These are phyloP conservation scores for Scutellaria galericulata DNA, from an alignment of 257 asterid species.

Conservation along the genomic window DNA sequence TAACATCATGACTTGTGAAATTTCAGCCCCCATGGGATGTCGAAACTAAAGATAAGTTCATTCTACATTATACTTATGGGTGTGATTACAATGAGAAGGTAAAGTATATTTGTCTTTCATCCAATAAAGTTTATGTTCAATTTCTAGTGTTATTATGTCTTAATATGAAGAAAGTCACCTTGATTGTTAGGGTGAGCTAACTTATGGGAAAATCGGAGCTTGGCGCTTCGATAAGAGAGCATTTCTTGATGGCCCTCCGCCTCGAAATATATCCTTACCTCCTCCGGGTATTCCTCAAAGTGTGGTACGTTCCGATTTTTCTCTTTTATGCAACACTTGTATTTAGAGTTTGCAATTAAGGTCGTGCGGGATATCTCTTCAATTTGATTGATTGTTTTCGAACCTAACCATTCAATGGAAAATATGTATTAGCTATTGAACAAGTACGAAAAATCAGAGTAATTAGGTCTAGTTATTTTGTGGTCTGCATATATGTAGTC, in stretches of 20 bases:
- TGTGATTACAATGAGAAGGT: slow-evolving; percentile 61
- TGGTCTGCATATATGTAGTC: too few relatives aligned
- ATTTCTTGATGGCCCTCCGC: slow-evolving; percentile 44
- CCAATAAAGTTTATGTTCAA: background rate
- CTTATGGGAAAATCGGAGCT: slow-evolving; percentile 49
- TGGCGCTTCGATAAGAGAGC: slow-evolving; percentile 71
- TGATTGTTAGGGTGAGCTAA: slow-evolving; percentile 51
- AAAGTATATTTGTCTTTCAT: background rate
- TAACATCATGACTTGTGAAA: background rate
- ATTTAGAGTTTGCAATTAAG: too few relatives aligned
- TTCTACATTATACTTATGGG: slow-evolving; percentile 64
- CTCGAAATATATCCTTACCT: slow-evolving; percentile 61
- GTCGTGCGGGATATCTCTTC: too few relatives aligned
- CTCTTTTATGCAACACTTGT: background rate
- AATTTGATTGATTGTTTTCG: too few relatives aligned
- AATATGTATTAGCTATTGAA: too few relatives aligned
- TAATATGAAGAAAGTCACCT: background rate
- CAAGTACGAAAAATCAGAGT: too few relatives aligned
- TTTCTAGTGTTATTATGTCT: background rate
- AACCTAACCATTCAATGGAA: too few relatives aligned
- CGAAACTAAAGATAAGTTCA: slow-evolving; percentile 46
- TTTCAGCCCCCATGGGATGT: slow-evolving; percentile 74
- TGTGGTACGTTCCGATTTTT: slow-evolving; percentile 48
- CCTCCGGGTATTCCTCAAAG: slow-evolving; percentile 64
- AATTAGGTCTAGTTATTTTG: too few relatives aligned